A percentile compares a stretch with the other conserved stretches of the same genome.
Conservation (phyloP, 1,139 yeast species). For the Cylindricascospora bacillispora region DNA sequence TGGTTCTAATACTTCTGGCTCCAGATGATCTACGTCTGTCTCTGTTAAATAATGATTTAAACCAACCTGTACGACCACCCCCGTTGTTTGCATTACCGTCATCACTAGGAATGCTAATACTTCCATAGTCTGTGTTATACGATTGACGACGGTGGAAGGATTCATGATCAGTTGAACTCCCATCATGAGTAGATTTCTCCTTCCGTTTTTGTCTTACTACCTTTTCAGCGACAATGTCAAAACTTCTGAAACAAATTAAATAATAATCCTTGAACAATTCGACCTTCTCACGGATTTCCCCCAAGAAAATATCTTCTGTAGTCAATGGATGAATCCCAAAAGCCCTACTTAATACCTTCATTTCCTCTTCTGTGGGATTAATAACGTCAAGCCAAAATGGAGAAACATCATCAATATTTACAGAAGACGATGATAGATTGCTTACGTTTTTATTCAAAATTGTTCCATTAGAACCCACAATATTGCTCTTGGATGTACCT, state of each 20-base stretch:
- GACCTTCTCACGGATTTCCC: constrained; percentile 91
- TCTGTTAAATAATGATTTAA: constrained; percentile 4
- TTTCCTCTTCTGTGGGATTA: constrained; percentile 92
- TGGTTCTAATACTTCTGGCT: constrained; percentile 4
- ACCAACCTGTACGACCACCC: constrained; percentile 3
- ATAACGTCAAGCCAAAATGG: constrained; percentile 91
- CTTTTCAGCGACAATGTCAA: constrained; percentile 72
- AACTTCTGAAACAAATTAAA: constrained; percentile 84
- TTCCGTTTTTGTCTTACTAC: constrained; percentile 29
- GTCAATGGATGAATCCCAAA: constrained; percentile 94
- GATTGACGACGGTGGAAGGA: not conserved
- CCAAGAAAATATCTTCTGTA: constrained; percentile 86
- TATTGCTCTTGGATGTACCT: not conserved
- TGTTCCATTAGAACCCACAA: not conserved
- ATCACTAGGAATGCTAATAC: constrained; percentile 3
- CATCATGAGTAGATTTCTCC: constrained; percentile 7
- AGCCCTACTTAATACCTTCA: constrained; percentile 82
- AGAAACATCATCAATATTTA: constrained; percentile 23
- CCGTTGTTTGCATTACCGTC: constrained; percentile 3
- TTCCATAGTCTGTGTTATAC: constrained; percentile 1
- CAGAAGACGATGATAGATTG: constrained; percentile 9
- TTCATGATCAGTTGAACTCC: constrained; percentile 2
- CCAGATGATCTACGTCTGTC: constrained; percentile 8
- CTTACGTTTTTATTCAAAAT: constrained; percentile 1
- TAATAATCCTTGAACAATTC: constrained; percentile 84